phyloP scores from a whole-genome alignment of 352 stramenopile species.

The Phytophthora sp. region DNA sequence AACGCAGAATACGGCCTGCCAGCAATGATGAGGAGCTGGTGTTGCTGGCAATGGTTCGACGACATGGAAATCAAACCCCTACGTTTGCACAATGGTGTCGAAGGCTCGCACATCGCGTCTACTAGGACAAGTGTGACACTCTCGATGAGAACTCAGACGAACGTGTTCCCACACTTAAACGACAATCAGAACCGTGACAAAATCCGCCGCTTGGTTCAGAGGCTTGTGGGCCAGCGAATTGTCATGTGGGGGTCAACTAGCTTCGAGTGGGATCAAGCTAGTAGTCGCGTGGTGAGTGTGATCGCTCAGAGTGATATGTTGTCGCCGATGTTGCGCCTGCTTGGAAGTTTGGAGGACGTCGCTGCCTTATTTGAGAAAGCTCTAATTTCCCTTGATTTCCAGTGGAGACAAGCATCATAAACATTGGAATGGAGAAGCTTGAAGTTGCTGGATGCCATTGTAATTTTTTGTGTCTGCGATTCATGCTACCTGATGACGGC shows the following conservation, averaged over 20 bases:
- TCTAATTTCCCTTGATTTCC: not conserved
- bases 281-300: not conserved
- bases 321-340: not conserved
- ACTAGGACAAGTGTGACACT: not conserved
- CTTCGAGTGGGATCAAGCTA: not conserved
- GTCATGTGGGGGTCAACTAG: not conserved
- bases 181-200: not conserved
- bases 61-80: too few species aligned
- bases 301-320: not conserved
- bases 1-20: not conserved
- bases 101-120: not conserved
- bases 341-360: not conserved
- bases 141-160: not conserved
- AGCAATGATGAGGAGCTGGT: not conserved
- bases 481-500: constrained; percentile 16
- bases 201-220: not conserved
- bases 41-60: constrained; percentile 6
- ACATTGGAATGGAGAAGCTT: too few species aligned
- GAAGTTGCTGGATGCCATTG: too few species aligned
- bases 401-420: not conserved
- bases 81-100: not conserved
- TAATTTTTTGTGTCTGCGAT: not conserved
- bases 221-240: not conserved
- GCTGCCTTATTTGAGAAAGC: not conserved
- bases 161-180: not conserved